Conservation (phyloP, 73 alveolate species). For the Paraurostyla sp. region DNA sequence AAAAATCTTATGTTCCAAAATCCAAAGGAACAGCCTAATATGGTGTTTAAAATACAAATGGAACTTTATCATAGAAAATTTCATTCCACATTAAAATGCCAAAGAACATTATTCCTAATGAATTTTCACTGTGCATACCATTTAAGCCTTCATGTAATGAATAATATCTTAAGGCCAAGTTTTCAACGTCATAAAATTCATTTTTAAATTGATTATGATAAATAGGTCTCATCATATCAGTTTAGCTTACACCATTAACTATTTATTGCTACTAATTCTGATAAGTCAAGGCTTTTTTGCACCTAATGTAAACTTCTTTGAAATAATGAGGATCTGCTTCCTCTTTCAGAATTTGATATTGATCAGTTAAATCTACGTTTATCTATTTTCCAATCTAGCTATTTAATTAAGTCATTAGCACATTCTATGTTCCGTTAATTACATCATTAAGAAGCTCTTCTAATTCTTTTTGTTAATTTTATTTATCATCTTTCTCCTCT, state of each 20-base stretch:
- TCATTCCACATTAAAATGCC: conserved; percentile 91
- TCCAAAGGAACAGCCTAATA: conserved; percentile 90
- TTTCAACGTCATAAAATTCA: conserved; percentile 82
- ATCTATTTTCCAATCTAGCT: conserved; percentile 17
- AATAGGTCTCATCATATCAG: conserved; percentile 31
- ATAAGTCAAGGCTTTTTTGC: conserved; percentile 56
- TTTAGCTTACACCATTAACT: not conserved
- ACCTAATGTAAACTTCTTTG: conserved; percentile 44
- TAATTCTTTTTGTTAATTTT: not conserved
- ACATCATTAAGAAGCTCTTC: not conserved
- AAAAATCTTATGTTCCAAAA: conserved; percentile 86
- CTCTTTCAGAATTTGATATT: conserved; percentile 1
- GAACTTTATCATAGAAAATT: conserved; percentile 83
- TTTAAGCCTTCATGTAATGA: conserved; percentile 68
- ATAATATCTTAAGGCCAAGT: conserved; percentile 86
- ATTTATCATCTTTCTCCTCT: not conserved
- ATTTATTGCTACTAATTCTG: not conserved
- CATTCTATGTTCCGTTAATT: not conserved
- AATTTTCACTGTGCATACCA: conserved; percentile 93
- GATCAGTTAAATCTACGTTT: not conserved
- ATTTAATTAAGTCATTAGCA: not conserved
- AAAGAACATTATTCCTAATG: conserved; percentile 81
- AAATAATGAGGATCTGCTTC: conserved; percentile 47
- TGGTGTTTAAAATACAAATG: conserved; percentile 89
- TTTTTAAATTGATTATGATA: conserved; percentile 21